Evolutionary conservation across 116 monocot species (phyloP), one percentile per base, ranked within the genome.

Genomic region (Zostera marina): DNA sequence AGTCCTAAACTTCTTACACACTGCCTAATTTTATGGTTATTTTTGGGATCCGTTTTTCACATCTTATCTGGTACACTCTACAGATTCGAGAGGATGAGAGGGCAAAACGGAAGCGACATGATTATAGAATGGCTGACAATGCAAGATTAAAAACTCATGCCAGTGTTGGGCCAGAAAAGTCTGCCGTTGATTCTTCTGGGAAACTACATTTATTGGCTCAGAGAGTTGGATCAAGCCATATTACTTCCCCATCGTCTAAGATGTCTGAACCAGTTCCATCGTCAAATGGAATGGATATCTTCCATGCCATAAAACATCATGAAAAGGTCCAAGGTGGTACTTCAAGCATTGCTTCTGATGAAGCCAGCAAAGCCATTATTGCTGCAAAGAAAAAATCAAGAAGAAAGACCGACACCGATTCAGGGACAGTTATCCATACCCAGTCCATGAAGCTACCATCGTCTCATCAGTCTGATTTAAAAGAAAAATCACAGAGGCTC

Each of bases 71-170:
- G 49, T 49, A 17, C 19, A 20, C 19, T 49, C 20, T 15, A 49
- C 69, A 94, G 88, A 70, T 57, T 60, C 84, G 66, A 9, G 65
- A 77, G 23, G 75, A 79, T 52, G 88, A 84, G 58, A 84, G 79
- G 48, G 39, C 79, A 20, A 88, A 94, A 75, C 79, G 83, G 69
- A 94, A 70, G 66, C 79, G 53, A 56, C n/a, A 84, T 25, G 55
- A 76, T 24, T 16, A 25, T 38, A 79, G 62, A 54, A 9, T 39
- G 10, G 76, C 70, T 10, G 67, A 74, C 17, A 52, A 53, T n/a
- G 15, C 13, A 20, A 75, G 48, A 52, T 64, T 59, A n/a, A 51
- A 44, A 53, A 3, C 63, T 53, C 70, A 63, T 53, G 16, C 60
- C 20, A 72, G 63, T 38, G 19, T 59, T 41, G 68, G 19, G 44